Evolutionary conservation across 2,329 filamentous ascomycete genomes (phyloP).

Genomic region (Parastagonospora avenae): DNA sequence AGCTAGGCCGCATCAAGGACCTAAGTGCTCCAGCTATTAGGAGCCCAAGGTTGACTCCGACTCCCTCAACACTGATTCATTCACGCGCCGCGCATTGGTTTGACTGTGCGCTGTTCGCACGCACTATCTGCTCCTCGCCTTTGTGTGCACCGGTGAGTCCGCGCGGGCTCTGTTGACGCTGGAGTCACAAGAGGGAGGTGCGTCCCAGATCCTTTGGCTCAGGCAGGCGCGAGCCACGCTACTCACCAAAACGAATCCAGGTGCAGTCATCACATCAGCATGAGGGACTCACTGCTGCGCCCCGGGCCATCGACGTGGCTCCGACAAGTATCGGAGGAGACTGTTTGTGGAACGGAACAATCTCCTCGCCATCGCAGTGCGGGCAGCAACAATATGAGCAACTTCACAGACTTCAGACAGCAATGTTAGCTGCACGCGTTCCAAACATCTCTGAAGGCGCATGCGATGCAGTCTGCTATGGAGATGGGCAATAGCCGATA

Average conservation of each 20-base stretch:
- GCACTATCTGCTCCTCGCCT: too few species aligned
- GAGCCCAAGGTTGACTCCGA: not conserved
- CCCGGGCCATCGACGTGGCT: constrained; percentile 15
- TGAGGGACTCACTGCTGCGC: constrained; percentile 11
- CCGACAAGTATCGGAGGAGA: constrained; percentile 4
- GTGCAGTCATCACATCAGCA: constrained; percentile 21
- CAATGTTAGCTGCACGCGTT: not conserved
- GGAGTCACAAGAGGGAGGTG: not conserved
- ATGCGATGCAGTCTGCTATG: not conserved
- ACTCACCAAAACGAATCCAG: constrained; percentile 8
- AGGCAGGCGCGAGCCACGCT: constrained; percentile 14
- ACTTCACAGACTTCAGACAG: not conserved
- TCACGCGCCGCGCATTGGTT: constrained; percentile 2
- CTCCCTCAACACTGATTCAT: not conserved
- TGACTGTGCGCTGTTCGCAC: not conserved
- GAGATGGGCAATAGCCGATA: too few species aligned
- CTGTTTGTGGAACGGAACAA: constrained; percentile 1
- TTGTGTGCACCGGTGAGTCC: too few species aligned
- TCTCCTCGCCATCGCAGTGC: too few species aligned
- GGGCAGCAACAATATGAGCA: too few species aligned
- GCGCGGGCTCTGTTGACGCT: not conserved
- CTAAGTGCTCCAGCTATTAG: not conserved
- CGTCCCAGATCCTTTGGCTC: not conserved
- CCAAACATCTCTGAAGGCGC: not conserved
- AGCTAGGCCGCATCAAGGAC: constrained; percentile 8